These are phyloP conservation scores for Penstemon davidsonii DNA, from an alignment of 257 asterid genomes.

Conservation along the genomic window DNA sequence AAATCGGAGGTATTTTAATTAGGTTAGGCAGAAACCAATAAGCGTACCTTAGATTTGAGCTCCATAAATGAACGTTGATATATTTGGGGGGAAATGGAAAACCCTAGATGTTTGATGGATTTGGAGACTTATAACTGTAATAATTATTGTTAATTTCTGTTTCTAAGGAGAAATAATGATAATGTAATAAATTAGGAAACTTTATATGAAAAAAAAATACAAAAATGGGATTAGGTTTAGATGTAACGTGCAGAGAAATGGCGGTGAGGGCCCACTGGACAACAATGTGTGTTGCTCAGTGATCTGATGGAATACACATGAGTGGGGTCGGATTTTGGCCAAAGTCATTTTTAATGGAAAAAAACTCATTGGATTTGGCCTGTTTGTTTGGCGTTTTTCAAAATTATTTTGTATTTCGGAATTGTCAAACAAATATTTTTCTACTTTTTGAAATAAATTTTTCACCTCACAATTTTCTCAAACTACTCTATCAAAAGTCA, in stretches of 20 bases:
- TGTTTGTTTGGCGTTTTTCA: too few relatives aligned
- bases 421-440: too few relatives aligned
- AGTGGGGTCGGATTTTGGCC: background rate
- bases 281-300: background rate
- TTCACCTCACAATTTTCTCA: too few relatives aligned
- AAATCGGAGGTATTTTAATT: constrained; percentile 23
- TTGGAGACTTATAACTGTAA: constrained; percentile 24
- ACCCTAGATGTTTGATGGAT: constrained; percentile 36
- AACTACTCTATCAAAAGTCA: too few relatives aligned
- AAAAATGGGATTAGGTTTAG: constrained; percentile 8
- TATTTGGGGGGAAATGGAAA: constrained; percentile 29
- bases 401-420: too few relatives aligned
- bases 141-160: background rate
- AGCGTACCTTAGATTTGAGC: constrained; percentile 46
- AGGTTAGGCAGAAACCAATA: constrained; percentile 28
- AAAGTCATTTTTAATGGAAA: background rate
- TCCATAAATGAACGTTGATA: constrained; percentile 36
- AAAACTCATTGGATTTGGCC: background rate
- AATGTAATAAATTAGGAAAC: background rate
- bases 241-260: constrained; percentile 20
- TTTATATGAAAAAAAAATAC: background rate
- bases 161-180: background rate
- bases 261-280: background rate
- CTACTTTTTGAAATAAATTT: too few relatives aligned
- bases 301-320: background rate